Base-by-base conservation (phyloP, 2,329 filamentous ascomycete genomes). In the Escovopsis sp. region DNA sequence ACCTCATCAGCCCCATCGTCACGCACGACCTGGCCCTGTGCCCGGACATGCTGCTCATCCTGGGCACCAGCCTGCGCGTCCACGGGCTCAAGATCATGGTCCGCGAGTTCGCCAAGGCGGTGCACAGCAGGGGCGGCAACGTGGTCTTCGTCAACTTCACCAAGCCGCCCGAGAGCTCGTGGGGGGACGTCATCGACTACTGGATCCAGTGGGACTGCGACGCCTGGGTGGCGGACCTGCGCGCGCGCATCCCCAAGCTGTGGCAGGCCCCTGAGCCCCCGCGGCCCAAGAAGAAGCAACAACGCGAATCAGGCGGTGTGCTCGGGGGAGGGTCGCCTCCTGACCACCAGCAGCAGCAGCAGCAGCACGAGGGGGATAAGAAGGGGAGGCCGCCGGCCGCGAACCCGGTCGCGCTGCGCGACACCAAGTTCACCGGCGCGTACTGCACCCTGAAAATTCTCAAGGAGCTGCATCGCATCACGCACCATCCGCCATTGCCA, bases 171-270 rank as follows among this genome's bases (percentile, higher is more conserved):
- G 79, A 83, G 52, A 84, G 80, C 52, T 72, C 70, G 1, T 85
- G 81, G 81, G 74, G 78, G 1, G 79, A 83, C 41, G 63, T 83
- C 0, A 79, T 85, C 41, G 81, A 85, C 57, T 82, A 79, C 47
- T 84, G 79, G 74, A 70, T 85, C 1, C 70, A 81, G 47, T 83
- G 79, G 79, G 80, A 84, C 51, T 84, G 80, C 45, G 81, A 85
- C 49, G 74, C 74, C 4, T 85, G 80, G 80, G 79, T 84, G 1
- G 58, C 67, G 9, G 76, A 83, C 51, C 55, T 84, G 41, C 74
- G 71, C 45, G 58, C 61, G 39, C 70, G 73, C 41, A 69, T 78
- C 43, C 71, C 75, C 2, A 67, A 70, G 38, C 61, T 81, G 4
- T 81, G 76, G 76, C 59, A 73, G 43, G 68, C 68, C 0, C 65